These are phyloP conservation scores for Aspergillus pseudonomiae DNA, from an alignment of 2,329 filamentous ascomycete genomes.

Conservation along the genomic window DNA sequence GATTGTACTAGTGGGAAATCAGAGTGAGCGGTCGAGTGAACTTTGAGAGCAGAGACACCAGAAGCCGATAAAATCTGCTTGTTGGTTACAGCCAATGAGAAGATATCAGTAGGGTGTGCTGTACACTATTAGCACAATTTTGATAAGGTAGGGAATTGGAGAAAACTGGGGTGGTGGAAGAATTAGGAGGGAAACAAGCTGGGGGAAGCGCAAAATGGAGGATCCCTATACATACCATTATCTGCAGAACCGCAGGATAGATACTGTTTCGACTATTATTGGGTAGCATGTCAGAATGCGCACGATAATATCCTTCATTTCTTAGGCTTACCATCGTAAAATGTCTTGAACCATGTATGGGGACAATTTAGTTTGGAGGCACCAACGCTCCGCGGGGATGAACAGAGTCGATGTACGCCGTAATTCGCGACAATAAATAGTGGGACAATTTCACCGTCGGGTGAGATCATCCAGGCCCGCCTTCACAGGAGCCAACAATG, in stretches of 20 bases:
- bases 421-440: slow-evolving; percentile 3
- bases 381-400: not conserved
- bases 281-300: slow-evolving; percentile 12
- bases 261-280: slow-evolving; percentile 89
- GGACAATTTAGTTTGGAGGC: not conserved
- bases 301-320: not conserved
- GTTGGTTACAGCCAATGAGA: slow-evolving; percentile 75
- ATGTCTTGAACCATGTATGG: not conserved
- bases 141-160: not conserved
- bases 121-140: slow-evolving; percentile 27
- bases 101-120: slow-evolving; percentile 86
- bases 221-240: slow-evolving; percentile 62
- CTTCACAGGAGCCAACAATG: not conserved
- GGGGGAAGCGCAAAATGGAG: not conserved
- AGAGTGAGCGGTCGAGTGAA: slow-evolving; percentile 73
- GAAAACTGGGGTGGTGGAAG: not conserved
- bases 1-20: slow-evolving; percentile 79
- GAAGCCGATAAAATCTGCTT: slow-evolving; percentile 79
- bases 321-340: slow-evolving; percentile 25
- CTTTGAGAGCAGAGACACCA: slow-evolving; percentile 77
- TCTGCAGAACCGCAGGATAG: slow-evolving; percentile 89
- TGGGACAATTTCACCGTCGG: slow-evolving; percentile 7
- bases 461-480: slow-evolving; percentile 10
- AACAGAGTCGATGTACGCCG: not conserved
- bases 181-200: not conserved